A percentile compares a stretch with the other conserved stretches of the same genome.
Evolutionary conservation across 1,284 basidiomycete genomes (phyloP).

Genomic region (Termitomyces sp.): DNA sequence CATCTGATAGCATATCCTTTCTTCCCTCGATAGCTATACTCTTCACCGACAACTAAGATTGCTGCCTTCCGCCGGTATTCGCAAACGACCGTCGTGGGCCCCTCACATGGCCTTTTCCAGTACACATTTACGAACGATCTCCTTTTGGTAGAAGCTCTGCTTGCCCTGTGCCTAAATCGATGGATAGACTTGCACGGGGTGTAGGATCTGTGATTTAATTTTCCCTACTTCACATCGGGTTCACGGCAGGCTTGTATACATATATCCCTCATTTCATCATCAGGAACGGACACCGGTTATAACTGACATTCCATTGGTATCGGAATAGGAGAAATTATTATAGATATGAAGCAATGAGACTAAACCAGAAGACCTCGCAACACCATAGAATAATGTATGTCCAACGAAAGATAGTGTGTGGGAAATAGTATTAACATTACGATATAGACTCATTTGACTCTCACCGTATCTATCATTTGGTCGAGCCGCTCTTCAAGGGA

Average conservation of each 20-base stretch:
- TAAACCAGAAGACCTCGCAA: constrained; percentile 11
- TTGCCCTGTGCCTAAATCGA: constrained; percentile 66
- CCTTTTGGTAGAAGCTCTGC: constrained; percentile 57
- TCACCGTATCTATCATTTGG: constrained; percentile 62
- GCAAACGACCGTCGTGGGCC: constrained; percentile 54
- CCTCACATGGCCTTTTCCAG: constrained; percentile 55
- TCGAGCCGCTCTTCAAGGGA: constrained; percentile 73
- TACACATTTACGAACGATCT: constrained; percentile 57
- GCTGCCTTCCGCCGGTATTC: constrained; percentile 53
- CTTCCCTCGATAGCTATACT: constrained; percentile 37
- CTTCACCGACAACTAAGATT: constrained; percentile 42
- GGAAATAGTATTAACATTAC: constrained; percentile 24
- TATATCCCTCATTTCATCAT: constrained; percentile 13
- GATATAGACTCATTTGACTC: constrained; percentile 36
- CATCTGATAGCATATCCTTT: constrained; percentile 7
- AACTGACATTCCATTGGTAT: constrained; percentile 21
- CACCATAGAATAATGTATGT: constrained; percentile 8
- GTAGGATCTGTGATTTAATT: constrained; percentile 21
- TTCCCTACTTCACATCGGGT: constrained; percentile 12
- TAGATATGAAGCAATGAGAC: constrained; percentile 22
- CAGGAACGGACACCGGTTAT: constrained; percentile 16
- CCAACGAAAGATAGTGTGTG: constrained; percentile 13
- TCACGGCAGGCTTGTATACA: constrained; percentile 12
- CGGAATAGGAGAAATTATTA: constrained; percentile 19
- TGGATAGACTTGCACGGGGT: constrained; percentile 60